Percentiles rank a stretch among this genome's conserved stretches.
These are phyloP conservation scores for Baorangia bicolor DNA, from an alignment of 768 basidiomycete species.

Conservation along the genomic window DNA sequence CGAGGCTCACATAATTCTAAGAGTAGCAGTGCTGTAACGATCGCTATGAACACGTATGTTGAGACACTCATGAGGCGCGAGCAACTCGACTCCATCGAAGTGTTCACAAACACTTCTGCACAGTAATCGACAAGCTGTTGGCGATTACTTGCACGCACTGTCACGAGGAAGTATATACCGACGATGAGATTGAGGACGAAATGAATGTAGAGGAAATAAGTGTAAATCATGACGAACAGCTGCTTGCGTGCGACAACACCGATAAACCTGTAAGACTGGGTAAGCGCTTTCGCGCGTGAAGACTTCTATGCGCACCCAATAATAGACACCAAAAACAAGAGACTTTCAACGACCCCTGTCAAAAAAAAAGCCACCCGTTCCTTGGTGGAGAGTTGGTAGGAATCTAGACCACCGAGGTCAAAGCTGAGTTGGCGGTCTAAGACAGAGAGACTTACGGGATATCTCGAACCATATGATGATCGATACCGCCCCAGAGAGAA, in stretches of 20 bases:
- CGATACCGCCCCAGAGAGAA: conserved; percentile 53
- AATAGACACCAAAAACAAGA: conserved; percentile 52
- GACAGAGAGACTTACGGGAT: conserved; percentile 42
- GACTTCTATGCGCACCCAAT: conserved; percentile 45
- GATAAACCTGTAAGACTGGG: conserved; percentile 45
- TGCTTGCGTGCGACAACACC: conserved; percentile 66
- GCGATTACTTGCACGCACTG: conserved; percentile 46
- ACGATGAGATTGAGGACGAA: conserved; percentile 54
- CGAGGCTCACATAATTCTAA: conserved; percentile 55
- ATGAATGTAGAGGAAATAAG: conserved; percentile 57
- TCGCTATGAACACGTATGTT: conserved; percentile 44
- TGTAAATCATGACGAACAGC: conserved; percentile 54
- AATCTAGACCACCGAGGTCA: conserved; percentile 28
- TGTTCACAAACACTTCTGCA: conserved; percentile 40
- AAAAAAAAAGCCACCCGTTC: conserved; percentile 44
- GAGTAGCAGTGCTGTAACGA: conserved; percentile 45
- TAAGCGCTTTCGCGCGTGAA: not conserved
- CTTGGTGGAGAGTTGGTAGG: conserved; percentile 30
- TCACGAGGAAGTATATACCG: conserved; percentile 50
- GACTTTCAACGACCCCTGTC: conserved; percentile 51
- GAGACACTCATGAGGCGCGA: conserved; percentile 40
- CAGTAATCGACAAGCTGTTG: conserved; percentile 46
- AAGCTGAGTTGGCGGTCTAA: not conserved
- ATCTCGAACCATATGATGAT: conserved; percentile 63
- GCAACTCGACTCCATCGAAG: conserved; percentile 46